Percentiles rank a stretch among this genome's conserved stretches.
Evolutionary conservation across 2,329 filamentous ascomycete species (phyloP).

Genomic region (Calonectria pauciramosa): DNA sequence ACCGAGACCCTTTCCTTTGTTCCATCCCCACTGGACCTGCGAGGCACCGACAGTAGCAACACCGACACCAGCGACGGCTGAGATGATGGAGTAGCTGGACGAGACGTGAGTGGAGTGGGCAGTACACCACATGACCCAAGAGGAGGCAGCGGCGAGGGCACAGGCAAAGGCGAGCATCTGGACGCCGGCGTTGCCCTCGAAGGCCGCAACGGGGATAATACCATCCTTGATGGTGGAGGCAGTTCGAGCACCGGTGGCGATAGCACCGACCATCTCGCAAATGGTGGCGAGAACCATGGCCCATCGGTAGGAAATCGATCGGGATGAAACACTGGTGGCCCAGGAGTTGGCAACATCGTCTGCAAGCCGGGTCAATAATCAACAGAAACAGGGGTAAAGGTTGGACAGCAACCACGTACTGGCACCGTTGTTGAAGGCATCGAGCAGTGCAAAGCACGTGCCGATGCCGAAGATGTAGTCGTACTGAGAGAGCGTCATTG

Average conservation of each 20-base stretch:
- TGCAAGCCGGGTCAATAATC: slow-evolving; percentile 47
- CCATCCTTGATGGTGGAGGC: slow-evolving; percentile 86
- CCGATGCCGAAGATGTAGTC: slow-evolving; percentile 80
- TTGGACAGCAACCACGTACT: slow-evolving; percentile 65
- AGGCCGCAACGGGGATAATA: slow-evolving; percentile 73
- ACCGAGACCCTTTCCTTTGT: slow-evolving; percentile 74
- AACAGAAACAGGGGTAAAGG: background rate
- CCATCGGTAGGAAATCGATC: slow-evolving; percentile 78
- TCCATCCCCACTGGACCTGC: slow-evolving; percentile 78
- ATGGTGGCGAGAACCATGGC: slow-evolving; percentile 76
- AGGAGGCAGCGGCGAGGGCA: slow-evolving; percentile 74
- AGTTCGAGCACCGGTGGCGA: slow-evolving; percentile 77
- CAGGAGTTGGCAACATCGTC: slow-evolving; percentile 89
- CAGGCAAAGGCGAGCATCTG: slow-evolving; percentile 78
- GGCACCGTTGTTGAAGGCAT: slow-evolving; percentile 84
- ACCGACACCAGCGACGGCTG: slow-evolving; percentile 77
- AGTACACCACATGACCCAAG: slow-evolving; percentile 87
- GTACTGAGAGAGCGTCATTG: slow-evolving; percentile 23
- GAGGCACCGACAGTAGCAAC: slow-evolving; percentile 74
- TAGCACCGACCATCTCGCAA: slow-evolving; percentile 77
- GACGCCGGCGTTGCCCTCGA: slow-evolving; percentile 72
- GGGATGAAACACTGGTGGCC: slow-evolving; percentile 86
- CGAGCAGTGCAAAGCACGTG: slow-evolving; percentile 81
- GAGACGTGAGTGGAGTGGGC: slow-evolving; percentile 80
- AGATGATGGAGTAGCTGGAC: slow-evolving; percentile 80